A percentile compares a stretch with the other conserved stretches of the same genome.
Evolutionary conservation across 176 grass and related monocot genomes (phyloP).

Genomic region (Typha latifolia): DNA sequence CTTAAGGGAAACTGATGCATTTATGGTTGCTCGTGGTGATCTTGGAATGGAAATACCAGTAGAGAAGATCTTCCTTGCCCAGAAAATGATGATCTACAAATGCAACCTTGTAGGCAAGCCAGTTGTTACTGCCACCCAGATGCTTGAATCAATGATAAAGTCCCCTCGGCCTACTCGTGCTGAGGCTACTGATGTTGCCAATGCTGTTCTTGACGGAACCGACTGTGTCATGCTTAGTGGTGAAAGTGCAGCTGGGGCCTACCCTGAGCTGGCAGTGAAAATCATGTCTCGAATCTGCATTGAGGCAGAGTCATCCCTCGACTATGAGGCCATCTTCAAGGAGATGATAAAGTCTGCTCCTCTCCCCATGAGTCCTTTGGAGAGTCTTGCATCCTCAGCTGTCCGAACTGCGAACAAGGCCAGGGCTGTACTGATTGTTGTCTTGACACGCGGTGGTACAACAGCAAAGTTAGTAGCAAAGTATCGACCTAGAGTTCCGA

Average conservation of each 20-base stretch:
- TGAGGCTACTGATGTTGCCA: slow-evolving; percentile 90
- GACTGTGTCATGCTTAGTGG: slow-evolving; percentile 97
- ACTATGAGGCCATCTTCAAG: slow-evolving; percentile 70
- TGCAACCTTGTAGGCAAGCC: slow-evolving; percentile 85
- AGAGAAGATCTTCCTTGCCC: slow-evolving; percentile 91
- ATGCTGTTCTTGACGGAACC: slow-evolving; percentile 83
- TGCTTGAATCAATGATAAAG: slow-evolving; percentile 97
- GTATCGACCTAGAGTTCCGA: slow-evolving; percentile 75
- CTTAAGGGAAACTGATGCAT: slow-evolving; percentile 80
- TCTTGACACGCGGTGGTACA: slow-evolving; percentile 83
- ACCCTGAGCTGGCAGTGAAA: slow-evolving; percentile 84
- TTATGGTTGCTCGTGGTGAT: slow-evolving; percentile 92
- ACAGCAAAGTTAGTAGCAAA: slow-evolving; percentile 75
- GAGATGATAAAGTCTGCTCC: slow-evolving; percentile 66
- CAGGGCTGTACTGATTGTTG: slow-evolving; percentile 54
- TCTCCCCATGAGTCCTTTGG: slow-evolving; percentile 84
- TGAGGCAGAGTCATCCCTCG: slow-evolving; percentile 83
- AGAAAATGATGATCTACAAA: slow-evolving; percentile 99
- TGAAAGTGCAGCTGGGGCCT: slow-evolving; percentile 80
- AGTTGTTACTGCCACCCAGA: slow-evolving; percentile 86
- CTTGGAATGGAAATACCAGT: slow-evolving; percentile 96
- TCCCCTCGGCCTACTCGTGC: slow-evolving; percentile 80
- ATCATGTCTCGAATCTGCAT: slow-evolving; percentile 86
- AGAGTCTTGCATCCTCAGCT: slow-evolving; percentile 80
- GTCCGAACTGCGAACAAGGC: slow-evolving; percentile 87